Base-by-base conservation (phyloP, 148 eudicot genomes). In the Diospyros lotus region DNA sequence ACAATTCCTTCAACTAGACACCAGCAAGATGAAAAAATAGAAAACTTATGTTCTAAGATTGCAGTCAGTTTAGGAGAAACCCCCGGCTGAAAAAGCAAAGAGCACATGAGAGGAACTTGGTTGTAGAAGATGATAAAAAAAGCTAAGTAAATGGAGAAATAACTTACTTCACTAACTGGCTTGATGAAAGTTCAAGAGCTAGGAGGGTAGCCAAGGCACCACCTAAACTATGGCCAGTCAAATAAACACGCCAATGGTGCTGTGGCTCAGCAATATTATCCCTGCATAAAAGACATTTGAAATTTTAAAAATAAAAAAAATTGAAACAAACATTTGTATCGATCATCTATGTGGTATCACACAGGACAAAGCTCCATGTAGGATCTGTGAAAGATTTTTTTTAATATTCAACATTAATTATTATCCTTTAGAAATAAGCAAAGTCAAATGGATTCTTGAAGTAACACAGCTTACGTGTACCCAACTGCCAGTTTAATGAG, bases 211-310 rank as follows among this genome's bases (percentile, higher is more conserved):
- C 97, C 65, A 95, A 78, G 67, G 97, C 98, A 81, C 98, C 98
- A 64, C 98, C 98, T 80, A 95, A 87, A 82, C 98, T 95, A 82
- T 95, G 98, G 75, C 98, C 98, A 71, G 98, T 95, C 78, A 90
- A 86, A 76, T 87, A 90, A 42, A 92, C 84, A 79, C 90, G 92
- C 98, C 98, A 95, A 85, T 82, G 87, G 45, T 72, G 59, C 52
- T 75, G 85, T 51, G 88, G 50, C 72, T 81, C 88, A 75, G 72
- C 76, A 75, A 65, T 82, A 77, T 85, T 88, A 84, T 83, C 91
- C 48, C 97, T 95, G 89, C 64, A 62, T 10, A 75, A 12, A 71
- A 54, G 65, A 70, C 53, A 64, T 28, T 28, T 28, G 28, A 28
- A 28, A 28, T 28, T 28, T 28, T 28, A 28, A 28, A 28, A 28